Evolutionary conservation across 75 land plant species (phyloP).

Genomic region (Isoetes taiwanensis): DNA sequence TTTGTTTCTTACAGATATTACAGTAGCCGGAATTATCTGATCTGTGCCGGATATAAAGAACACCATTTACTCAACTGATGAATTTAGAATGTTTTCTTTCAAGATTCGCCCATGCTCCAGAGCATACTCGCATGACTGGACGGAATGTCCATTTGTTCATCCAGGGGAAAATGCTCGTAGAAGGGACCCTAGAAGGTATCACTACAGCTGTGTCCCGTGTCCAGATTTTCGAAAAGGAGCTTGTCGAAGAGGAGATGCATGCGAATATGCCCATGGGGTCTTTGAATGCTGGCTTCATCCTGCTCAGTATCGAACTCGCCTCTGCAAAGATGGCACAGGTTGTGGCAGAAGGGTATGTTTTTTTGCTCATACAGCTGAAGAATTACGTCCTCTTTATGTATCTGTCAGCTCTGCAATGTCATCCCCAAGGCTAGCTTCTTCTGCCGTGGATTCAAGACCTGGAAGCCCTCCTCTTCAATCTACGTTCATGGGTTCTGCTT

Average conservation of each 20-base stretch:
- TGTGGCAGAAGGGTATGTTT: slow-evolving; percentile 5
- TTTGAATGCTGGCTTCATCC: slow-evolving; percentile 9
- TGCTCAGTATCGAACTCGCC: background rate
- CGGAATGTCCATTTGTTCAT: slow-evolving; percentile 6
- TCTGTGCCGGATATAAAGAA: slow-evolving; percentile 7
- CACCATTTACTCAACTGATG: slow-evolving; percentile 4
- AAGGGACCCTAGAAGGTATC: background rate
- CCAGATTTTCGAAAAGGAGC: slow-evolving; percentile 1
- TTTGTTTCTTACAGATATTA: too few species aligned
- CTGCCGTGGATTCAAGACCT: background rate
- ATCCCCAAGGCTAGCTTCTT: background rate
- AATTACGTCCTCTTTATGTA: background rate
- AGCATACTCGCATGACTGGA: slow-evolving; percentile 7
- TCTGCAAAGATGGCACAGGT: slow-evolving; percentile 3
- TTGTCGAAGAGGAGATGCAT: background rate
- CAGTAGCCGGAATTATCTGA: too few species aligned
- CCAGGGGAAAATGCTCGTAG: slow-evolving; percentile 2
- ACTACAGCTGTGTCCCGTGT: slow-evolving; percentile 8
- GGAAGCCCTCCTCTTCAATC: background rate
- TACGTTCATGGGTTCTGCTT: background rate
- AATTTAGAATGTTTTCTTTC: slow-evolving; percentile 2
- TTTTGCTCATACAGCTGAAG: slow-evolving; percentile 1
- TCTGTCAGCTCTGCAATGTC: background rate
- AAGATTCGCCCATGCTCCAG: slow-evolving; percentile 2
- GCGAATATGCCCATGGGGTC: background rate